Evolutionary conservation across 352 stramenopile species (phyloP), one percentile per base, ranked within the genome.

Genomic region (Pythium aristosporum): DNA sequence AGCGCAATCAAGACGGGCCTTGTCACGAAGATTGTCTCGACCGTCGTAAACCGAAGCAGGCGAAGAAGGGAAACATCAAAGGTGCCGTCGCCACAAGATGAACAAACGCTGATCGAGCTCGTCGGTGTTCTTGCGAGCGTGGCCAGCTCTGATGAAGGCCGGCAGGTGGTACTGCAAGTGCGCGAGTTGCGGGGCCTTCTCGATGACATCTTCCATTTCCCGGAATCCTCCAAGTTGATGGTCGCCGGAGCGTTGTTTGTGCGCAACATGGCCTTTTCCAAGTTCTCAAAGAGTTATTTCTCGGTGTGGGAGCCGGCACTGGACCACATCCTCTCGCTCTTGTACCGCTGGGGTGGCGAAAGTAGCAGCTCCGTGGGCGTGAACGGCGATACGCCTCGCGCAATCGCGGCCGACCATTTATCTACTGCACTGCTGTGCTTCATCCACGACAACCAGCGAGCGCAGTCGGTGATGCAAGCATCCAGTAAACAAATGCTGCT

Each of bases 401-500:
- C 53, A 18, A 6, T 61, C 4, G 28, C 56, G 6, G 30, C 43
- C 20, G 62, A 47, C 18, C 69, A 74, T 49, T 23, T 88, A 3
- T 77, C 79, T 4, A 67, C 71, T 1, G 61, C 82, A 34, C 69
- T 91, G 3, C 77, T 79, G 72, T 76, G 77, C 12, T 65, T 89
- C 41, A 67, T 88, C 23, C 85, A 77, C 36, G 82, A 91, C 70
- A 87, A 88, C 59, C 80, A 89, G 39, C 80, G 85, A 48, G 77
- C 81, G 2, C 70, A 79, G 12, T 71, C 82, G 1, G 49, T 81
- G 30, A 32, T 91, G 12, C 28, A 49, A n/a, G 41, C 37, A 7
- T 63, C 62, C 1, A 20, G 36, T 5, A 67, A 61, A 21, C 16
- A 46, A 13, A 12, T 54, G 13, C 6, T 55, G 37, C 50, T 52